Percentiles rank a stretch among this genome's conserved stretches.
phyloP scores from a whole-genome alignment of 169 alveolate genomes.

The Eimeria necatrix region DNA sequence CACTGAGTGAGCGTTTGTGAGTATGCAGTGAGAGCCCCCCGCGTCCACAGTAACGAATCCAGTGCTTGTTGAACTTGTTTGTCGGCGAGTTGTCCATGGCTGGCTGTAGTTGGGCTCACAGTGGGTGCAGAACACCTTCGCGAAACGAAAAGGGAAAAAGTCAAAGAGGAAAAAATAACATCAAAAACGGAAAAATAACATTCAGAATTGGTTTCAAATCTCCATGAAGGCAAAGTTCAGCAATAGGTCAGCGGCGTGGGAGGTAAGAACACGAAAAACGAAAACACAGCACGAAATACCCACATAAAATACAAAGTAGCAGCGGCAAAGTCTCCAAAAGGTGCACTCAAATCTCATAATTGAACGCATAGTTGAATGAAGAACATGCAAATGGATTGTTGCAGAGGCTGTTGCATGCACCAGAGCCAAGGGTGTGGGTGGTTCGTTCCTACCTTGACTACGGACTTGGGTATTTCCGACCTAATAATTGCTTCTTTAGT shows the following conservation, averaged over 20 bases:
- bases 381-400: too few relatives aligned
- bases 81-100: constrained; percentile 81
- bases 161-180: background rate
- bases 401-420: too few relatives aligned
- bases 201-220: background rate
- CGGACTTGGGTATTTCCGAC: background rate
- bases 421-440: background rate
- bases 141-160: background rate
- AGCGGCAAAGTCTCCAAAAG: background rate
- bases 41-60: constrained; percentile 74
- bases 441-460: background rate
- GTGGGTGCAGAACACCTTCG: constrained; percentile 83
- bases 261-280: background rate
- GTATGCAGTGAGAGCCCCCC: constrained; percentile 35
- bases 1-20: constrained; percentile 86
- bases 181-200: background rate
- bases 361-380: too few relatives aligned
- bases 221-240: background rate
- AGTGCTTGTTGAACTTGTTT: constrained; percentile 71
- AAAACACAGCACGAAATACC: background rate
- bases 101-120: constrained; percentile 81
- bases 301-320: background rate
- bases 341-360: too few relatives aligned
- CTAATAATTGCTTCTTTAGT: constrained; percentile 10
- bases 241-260: background rate